These are phyloP conservation scores for Kluyveromyces starmeri DNA, from an alignment of 805 yeast species.

Conservation along the genomic window DNA sequence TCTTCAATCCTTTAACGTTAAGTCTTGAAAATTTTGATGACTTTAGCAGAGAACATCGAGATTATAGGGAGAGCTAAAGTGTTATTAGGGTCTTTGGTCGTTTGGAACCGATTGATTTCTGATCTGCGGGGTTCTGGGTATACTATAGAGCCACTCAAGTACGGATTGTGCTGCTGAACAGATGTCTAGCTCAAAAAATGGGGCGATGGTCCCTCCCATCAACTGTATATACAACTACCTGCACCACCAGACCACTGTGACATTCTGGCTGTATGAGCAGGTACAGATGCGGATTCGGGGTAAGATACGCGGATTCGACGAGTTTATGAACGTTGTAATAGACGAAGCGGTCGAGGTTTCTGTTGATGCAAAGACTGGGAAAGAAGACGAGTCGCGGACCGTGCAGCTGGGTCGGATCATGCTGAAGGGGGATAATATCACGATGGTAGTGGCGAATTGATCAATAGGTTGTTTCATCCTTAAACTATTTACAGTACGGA, in stretches of 20 bases:
- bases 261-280: slow-evolving; percentile 88
- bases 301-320: slow-evolving; percentile 85
- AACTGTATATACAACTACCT: slow-evolving; percentile 80
- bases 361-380: slow-evolving; percentile 35
- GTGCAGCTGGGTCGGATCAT: slow-evolving; percentile 64
- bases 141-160: too few species aligned
- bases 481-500: too few species aligned
- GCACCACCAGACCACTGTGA: slow-evolving; percentile 72
- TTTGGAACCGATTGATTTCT: too few species aligned
- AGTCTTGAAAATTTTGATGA: too few species aligned
- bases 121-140: too few species aligned
- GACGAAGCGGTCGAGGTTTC: slow-evolving; percentile 59
- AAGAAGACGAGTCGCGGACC: slow-evolving; percentile 16
- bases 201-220: slow-evolving; percentile 73
- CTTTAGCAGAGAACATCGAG: too few species aligned
- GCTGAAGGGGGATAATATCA: slow-evolving; percentile 89
- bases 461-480: too few species aligned
- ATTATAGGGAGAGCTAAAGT: too few species aligned
- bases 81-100: too few species aligned
- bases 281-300: slow-evolving; percentile 71
- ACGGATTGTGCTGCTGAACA: too few species aligned
- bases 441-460: slow-evolving; percentile 44
- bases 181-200: slow-evolving; percentile 6
- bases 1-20: too few species aligned
- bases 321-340: slow-evolving; percentile 81